phyloP scores from a whole-genome alignment of 2,329 filamentous ascomycete genomes.

The Beauveria asiatica region DNA sequence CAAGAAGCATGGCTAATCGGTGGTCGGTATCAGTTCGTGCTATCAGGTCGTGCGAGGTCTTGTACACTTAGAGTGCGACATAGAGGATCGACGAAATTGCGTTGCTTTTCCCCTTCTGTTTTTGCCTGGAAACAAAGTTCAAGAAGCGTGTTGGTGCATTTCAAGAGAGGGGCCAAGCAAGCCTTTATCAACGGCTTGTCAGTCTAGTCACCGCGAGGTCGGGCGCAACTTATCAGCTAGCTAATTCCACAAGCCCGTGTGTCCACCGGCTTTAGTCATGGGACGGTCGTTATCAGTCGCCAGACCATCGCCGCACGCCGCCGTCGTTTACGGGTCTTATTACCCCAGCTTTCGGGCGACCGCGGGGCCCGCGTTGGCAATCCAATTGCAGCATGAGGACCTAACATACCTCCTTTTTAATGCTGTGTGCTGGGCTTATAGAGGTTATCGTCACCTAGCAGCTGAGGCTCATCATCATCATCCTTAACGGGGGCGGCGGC shows the following conservation, averaged over 20 bases:
- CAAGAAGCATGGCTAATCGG: conserved; percentile 12
- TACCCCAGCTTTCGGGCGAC: conserved; percentile 6
- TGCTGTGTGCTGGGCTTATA: too few species aligned
- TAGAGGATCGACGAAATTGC: too few species aligned
- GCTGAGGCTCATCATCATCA: too few species aligned
- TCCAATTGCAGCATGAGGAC: not conserved
- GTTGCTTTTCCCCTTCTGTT: too few species aligned
- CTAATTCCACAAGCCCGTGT: not conserved
- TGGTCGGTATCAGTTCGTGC: not conserved
- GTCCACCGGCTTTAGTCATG: not conserved
- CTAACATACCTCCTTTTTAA: too few species aligned
- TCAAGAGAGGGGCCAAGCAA: not conserved
- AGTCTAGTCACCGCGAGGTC: not conserved
- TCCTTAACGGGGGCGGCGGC: too few species aligned
- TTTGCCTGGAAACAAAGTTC: too few species aligned
- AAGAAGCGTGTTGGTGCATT: not conserved
- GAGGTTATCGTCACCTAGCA: too few species aligned
- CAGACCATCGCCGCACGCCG: not conserved
- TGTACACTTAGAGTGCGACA: too few species aligned
- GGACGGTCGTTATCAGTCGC: not conserved
- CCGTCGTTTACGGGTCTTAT: conserved; percentile 1
- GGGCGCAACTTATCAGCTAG: conserved; percentile 7
- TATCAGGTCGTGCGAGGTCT: not conserved
- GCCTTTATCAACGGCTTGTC: not conserved
- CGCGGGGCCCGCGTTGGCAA: conserved; percentile 1